Evolutionary conservation across 1,284 basidiomycete genomes (phyloP).

Genomic region (Moniliophthora roreri): DNA sequence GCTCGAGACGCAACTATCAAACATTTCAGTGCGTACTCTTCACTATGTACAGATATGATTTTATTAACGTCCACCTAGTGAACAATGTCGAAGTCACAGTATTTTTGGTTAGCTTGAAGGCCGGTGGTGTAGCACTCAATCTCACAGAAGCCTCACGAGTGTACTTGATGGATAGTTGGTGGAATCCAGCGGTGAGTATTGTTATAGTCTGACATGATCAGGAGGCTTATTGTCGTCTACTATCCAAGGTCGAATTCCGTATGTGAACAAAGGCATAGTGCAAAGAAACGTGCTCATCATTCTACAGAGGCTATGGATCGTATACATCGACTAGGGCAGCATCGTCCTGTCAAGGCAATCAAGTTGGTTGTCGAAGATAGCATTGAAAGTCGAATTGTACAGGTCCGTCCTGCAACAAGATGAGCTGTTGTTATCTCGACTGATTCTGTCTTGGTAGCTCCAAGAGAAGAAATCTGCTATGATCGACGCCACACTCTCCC

Average conservation of each 20-base stretch:
- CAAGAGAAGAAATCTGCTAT: constrained; percentile 94
- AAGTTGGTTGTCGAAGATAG: constrained; percentile 96
- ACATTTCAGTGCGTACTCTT: constrained; percentile 75
- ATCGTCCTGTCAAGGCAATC: constrained; percentile 89
- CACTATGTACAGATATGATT: neutral
- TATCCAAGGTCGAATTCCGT: constrained; percentile 65
- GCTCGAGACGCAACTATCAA: constrained; percentile 94
- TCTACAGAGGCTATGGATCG: constrained; percentile 92
- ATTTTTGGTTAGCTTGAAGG: constrained; percentile 94
- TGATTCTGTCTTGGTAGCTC: constrained; percentile 45
- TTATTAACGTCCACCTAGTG: constrained; percentile 48
- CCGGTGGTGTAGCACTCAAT: constrained; percentile 94
- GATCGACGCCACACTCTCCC: constrained; percentile 77
- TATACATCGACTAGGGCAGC: constrained; percentile 90
- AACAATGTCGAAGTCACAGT: constrained; percentile 94
- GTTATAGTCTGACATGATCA: constrained; percentile 13
- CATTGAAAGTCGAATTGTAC: constrained; percentile 93
- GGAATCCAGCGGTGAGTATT: constrained; percentile 78
- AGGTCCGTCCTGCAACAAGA: constrained; percentile 36
- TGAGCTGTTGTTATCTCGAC: neutral
- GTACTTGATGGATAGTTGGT: constrained; percentile 92
- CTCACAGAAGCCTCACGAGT: constrained; percentile 92
- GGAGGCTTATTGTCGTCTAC: constrained; percentile 11
- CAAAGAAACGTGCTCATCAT: constrained; percentile 18
- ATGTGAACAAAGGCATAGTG: constrained; percentile 25